Evolutionary conservation across 1,284 basidiomycete species (phyloP).

Genomic region (Inonotus obliquus): DNA sequence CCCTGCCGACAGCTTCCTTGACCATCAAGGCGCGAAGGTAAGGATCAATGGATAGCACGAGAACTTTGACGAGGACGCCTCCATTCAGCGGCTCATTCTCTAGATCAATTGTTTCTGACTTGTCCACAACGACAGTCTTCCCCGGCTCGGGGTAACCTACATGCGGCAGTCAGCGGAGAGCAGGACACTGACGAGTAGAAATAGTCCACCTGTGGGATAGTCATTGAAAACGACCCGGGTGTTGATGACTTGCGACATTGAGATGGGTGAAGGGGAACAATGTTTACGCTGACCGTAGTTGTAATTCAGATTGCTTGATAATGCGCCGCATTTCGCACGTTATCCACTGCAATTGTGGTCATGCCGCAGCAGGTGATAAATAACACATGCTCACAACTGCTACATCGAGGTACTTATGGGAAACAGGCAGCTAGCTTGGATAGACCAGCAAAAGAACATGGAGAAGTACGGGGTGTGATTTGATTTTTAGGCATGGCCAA

Average conservation of each 20-base stretch:
- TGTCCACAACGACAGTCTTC: conserved; percentile 29
- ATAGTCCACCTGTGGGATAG: conserved; percentile 16
- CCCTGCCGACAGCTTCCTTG: not conserved
- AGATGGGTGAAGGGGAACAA: not conserved
- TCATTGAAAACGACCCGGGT: conserved; percentile 21
- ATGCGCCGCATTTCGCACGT: no score
- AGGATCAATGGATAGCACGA: conserved; percentile 37
- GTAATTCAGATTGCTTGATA: no score
- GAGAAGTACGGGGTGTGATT: no score
- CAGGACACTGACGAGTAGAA: not conserved
- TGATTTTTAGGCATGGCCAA: no score
- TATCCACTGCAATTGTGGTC: no score
- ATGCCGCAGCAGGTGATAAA: no score
- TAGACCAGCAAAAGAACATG: no score
- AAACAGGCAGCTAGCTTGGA: no score
- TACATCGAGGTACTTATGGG: no score
- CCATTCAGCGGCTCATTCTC: conserved; percentile 34
- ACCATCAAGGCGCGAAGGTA: conserved; percentile 34
- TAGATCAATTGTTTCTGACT: conserved; percentile 34
- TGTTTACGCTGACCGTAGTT: no score
- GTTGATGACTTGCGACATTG: conserved; percentile 15
- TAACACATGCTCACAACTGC: no score
- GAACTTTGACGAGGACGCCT: conserved; percentile 35
- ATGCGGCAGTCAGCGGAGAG: not conserved
- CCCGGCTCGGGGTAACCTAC: conserved; percentile 28